Evolutionary conservation across 2,329 filamentous ascomycete genomes (phyloP).

Genomic region (Aspergillus tamarii): DNA sequence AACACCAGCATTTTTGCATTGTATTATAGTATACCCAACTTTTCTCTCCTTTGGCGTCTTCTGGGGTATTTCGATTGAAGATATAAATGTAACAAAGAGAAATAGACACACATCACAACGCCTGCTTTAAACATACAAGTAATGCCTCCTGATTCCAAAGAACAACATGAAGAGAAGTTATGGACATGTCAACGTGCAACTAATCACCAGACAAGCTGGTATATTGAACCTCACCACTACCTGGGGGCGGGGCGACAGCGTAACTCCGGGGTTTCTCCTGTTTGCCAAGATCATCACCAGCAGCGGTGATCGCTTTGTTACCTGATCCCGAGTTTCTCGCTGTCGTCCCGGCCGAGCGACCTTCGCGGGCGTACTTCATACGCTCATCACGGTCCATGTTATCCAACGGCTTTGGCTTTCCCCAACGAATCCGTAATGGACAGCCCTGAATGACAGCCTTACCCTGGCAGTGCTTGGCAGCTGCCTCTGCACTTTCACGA

Average conservation of each 20-base stretch:
- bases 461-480: slow-evolving; percentile 82
- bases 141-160: slow-evolving; percentile 31
- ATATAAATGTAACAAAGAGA: slow-evolving; percentile 31
- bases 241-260: slow-evolving; percentile 75
- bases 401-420: slow-evolving; percentile 86
- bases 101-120: slow-evolving; percentile 32
- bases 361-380: slow-evolving; percentile 78
- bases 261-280: slow-evolving; percentile 39
- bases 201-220: slow-evolving; percentile 82
- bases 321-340: slow-evolving; percentile 45
- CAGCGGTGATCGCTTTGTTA: slow-evolving; percentile 38
- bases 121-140: slow-evolving; percentile 37
- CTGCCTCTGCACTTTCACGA: slow-evolving; percentile 80
- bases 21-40: slow-evolving; percentile 46
- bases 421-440: slow-evolving; percentile 88
- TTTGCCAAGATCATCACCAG: slow-evolving; percentile 48
- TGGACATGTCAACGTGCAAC: slow-evolving; percentile 16
- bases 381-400: slow-evolving; percentile 88
- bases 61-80: slow-evolving; percentile 33
- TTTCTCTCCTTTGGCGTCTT: slow-evolving; percentile 37
- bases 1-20: slow-evolving; percentile 24
- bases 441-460: slow-evolving; percentile 89
- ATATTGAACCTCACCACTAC: slow-evolving; percentile 76
- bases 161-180: slow-evolving; percentile 17
- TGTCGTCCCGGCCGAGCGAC: slow-evolving; percentile 61